Percentiles rank a stretch among this genome's conserved stretches.
Evolutionary conservation across 345 rosid species (phyloP).

Genomic region (Passiflora organensis): DNA sequence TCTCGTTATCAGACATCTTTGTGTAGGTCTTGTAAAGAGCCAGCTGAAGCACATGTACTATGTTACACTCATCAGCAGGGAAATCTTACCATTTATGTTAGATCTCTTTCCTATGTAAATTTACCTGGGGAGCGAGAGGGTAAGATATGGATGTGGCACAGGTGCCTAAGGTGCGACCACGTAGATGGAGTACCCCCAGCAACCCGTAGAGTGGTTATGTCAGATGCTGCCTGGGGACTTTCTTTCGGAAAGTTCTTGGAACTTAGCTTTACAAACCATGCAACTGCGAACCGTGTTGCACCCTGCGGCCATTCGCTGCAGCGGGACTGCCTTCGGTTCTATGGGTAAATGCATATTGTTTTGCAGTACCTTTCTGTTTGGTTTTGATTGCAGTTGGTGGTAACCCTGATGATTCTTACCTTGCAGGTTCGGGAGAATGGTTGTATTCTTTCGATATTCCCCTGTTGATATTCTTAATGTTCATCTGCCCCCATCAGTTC

Average conservation of each 20-base stretch:
- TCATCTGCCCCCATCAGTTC: constrained; percentile 64
- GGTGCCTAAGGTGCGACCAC: constrained; percentile 84
- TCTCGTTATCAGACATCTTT: constrained; percentile 41
- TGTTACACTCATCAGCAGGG: constrained; percentile 97
- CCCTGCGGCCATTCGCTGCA: constrained; percentile 98
- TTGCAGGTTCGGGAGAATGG: constrained; percentile 88
- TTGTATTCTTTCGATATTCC: constrained; percentile 93
- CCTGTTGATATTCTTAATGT: constrained; percentile 85
- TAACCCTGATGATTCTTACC: constrained; percentile 16
- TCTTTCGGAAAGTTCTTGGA: constrained; percentile 98
- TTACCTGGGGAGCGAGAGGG: constrained; percentile 92
- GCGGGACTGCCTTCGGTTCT: constrained; percentile 93
- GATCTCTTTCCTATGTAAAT: constrained; percentile 54
- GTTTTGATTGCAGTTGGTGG: constrained; percentile 2
- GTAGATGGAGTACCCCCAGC: constrained; percentile 93
- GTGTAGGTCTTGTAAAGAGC: constrained; percentile 72
- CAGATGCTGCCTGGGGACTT: constrained; percentile 99
- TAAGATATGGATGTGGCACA: constrained; percentile 99
- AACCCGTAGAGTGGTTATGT: constrained; percentile 92
- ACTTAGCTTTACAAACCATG: constrained; percentile 93
- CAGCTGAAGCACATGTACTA: constrained; percentile 79
- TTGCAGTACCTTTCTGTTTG: background rate
- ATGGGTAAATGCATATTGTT: constrained; percentile 52
- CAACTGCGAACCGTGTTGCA: constrained; percentile 97
- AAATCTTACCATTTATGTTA: constrained; percentile 87